Evolutionary conservation across 345 rosid species (phyloP).

Genomic region (Citrus unshiu): DNA sequence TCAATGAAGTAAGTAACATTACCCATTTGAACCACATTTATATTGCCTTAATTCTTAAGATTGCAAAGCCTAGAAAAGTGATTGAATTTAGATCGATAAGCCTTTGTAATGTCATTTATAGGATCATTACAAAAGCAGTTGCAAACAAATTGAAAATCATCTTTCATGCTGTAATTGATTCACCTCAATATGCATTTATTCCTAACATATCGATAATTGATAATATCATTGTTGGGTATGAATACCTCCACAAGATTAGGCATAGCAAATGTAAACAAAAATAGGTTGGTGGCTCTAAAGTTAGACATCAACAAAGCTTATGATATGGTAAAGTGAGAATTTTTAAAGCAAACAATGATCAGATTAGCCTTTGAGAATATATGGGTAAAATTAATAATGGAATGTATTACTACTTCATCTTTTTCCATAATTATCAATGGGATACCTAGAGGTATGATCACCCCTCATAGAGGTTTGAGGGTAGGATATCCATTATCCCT

Average conservation of each 20-base stretch:
- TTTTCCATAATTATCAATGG: neutral
- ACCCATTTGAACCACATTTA: too few species aligned
- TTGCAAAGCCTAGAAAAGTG: too few species aligned
- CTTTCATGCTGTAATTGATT: neutral
- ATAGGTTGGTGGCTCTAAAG: neutral
- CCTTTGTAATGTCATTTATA: too few species aligned
- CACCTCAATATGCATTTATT: neutral
- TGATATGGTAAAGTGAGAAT: too few species aligned
- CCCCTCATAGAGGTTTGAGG: neutral
- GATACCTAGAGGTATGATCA: neutral
- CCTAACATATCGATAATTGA: neutral
- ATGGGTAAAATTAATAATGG: too few species aligned
- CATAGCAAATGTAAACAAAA: neutral
- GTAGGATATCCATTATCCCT: neutral
- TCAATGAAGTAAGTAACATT: too few species aligned
- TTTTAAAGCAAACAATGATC: too few species aligned
- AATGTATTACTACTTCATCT: neutral
- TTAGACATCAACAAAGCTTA: neutral
- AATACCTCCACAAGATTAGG: neutral
- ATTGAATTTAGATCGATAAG: too few species aligned
- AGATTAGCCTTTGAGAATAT: too few species aligned
- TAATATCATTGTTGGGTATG: neutral
- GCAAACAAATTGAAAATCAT: too few species aligned
- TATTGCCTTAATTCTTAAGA: too few species aligned
- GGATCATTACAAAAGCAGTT: too few species aligned